Conservation (phyloP, 306 rosid genomes). For the Cicer pinnatifidum region DNA sequence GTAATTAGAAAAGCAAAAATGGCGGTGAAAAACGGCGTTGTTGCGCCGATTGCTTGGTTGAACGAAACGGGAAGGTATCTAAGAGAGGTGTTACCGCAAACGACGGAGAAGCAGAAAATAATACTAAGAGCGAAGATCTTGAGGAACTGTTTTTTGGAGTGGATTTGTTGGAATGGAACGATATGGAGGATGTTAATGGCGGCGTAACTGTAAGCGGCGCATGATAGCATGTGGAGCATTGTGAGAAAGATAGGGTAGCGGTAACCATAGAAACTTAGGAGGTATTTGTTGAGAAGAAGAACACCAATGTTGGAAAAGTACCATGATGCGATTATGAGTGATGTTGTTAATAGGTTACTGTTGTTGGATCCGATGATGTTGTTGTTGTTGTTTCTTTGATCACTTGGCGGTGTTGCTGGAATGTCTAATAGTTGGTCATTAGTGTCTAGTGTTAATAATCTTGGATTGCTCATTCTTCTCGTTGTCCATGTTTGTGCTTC, state of each 20-base stretch:
- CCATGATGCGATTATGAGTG: conserved; percentile 65
- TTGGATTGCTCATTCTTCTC: conserved; percentile 85
- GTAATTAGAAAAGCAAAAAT: conserved; percentile 75
- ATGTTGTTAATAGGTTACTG: conserved; percentile 35
- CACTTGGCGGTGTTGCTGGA: conserved; percentile 71
- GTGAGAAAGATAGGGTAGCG: conserved; percentile 92
- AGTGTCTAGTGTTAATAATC: conserved; percentile 40
- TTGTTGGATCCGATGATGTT: conserved; percentile 55
- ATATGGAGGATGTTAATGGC: conserved; percentile 69
- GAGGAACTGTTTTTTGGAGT: conserved; percentile 69
- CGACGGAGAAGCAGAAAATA: conserved; percentile 94
- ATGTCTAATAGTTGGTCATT: conserved; percentile 69
- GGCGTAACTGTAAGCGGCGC: conserved; percentile 68
- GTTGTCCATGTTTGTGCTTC: conserved; percentile 95
- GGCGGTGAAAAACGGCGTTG: conserved; percentile 92
- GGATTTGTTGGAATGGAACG: conserved; percentile 79
- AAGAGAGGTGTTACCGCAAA: conserved; percentile 87
- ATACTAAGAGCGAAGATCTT: conserved; percentile 79
- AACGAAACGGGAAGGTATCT: conserved; percentile 87
- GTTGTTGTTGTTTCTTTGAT: conserved; percentile 20
- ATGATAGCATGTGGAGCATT: conserved; percentile 92
- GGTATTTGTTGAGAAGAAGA: conserved; percentile 88
- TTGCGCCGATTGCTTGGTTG: conserved; percentile 94
- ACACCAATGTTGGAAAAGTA: conserved; percentile 91
- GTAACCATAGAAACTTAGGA: conserved; percentile 82